Evolutionary conservation across 2,329 filamentous ascomycete genomes (phyloP), one percentile per base, ranked within the genome.

Genomic region (Coniochaeta ligniaria): DNA sequence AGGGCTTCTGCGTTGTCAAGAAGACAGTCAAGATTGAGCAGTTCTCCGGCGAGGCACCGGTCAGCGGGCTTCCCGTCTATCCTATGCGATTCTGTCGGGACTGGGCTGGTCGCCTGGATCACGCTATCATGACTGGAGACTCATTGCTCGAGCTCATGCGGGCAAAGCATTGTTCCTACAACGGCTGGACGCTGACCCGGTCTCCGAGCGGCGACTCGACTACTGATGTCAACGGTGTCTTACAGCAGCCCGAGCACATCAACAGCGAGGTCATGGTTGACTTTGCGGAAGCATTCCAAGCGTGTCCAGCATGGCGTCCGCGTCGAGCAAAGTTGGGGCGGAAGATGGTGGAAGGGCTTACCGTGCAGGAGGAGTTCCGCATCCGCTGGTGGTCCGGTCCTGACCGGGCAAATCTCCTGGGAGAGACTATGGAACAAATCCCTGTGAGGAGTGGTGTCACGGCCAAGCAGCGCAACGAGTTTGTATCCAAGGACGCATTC

Each of bases 181-280:
- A 58, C 26, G 56, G 61, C 2, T 63, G 59, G 59, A 63, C 61
- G 7, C 26, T 57, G 20, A 60, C 52, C 6, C 33, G 60, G 22
- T 36, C 56, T 16, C 61, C 61, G 3, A 31, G 17, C 33, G 59
- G 61, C 16, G 52, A 43, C 4, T 26, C 61, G 3, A 45, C 50
- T 12, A 57, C 33, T 4, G 61, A 63, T 24, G 33, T 26, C 16
- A 45, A 61, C 16, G 61, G 61, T 5, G 45, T 47, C 26, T 7
- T 41, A 22, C 57, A 52, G 28, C 47, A 58, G 11, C 61, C 61
- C 1, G 61, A 63, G 41, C 58, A 60, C 45, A 60, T 63, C 36
- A 57, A 63, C 22, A 61, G 62, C 58, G 62, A 61, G 43, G 62
- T 63, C 24, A 60, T 63, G 33, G 62, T 63, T 14, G 62, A 63